Base-by-base conservation (phyloP, 2,329 filamentous ascomycete species). In the Paraphoma sp. region DNA sequence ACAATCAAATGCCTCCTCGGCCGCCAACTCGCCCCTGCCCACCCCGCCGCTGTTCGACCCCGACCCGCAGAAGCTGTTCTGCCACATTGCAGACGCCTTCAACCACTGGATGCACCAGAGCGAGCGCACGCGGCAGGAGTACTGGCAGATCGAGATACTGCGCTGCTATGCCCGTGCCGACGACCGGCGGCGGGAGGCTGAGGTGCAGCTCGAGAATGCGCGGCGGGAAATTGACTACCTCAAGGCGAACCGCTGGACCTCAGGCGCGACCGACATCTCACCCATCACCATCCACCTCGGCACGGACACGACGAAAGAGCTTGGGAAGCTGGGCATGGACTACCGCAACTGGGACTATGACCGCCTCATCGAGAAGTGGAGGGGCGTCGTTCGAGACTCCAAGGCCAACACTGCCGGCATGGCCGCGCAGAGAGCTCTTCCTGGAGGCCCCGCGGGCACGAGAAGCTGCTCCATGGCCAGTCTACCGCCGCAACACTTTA, bases 11-110 rank as follows among this genome's bases (percentile, higher is more conserved):
- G 59, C 69, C 10, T 61, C 71, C 33, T 70, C 70, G 3, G 63
- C 67, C 12, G 56, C 56, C 55, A 75, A 70, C 44, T 74, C 75
- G 28, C 73, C 76, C 18, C 65, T 76, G 16, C 71, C 76, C 7
- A 76, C 73, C 1, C 72, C 75, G 11, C 74, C 75, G 7, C 70
- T 76, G 28, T 71, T 74, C 79, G 58, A 89, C 81, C 42, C 85
- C 82, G 61, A 94, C 48, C 88, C 92, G 60, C 86, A 87, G 49
- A 87, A 89, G 63, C 85, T 93, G 31, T 81, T 85, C 41, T 84
- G 89, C 55, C 94, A 98, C 72, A 76, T 97, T 6, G 85, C 90
- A n/a, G 86, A 88, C 12, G 88, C 91, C 0, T 96, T 88, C 72
- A 83, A 84, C 6, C 89, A 91, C 42, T 98, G 93, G 93, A 86